phyloP scores from a whole-genome alignment of 2,329 filamentous ascomycete genomes.

The Bipolaris cookei region DNA sequence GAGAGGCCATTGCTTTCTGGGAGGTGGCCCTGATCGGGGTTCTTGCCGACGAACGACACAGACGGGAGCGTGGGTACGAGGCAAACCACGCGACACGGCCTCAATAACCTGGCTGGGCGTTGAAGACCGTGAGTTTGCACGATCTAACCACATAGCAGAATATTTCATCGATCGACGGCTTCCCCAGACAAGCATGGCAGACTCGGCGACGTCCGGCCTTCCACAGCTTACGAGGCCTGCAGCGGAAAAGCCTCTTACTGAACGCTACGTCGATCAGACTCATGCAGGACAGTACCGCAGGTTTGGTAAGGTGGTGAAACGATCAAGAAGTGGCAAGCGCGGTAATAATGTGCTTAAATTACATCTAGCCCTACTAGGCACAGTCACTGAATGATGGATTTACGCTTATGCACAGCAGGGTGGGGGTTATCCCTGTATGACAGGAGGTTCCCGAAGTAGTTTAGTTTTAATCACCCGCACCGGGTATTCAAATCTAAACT shows the following conservation, averaged over 20 bases:
- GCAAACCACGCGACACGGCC: too few relatives aligned
- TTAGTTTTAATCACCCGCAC: neutral
- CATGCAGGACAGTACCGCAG: neutral
- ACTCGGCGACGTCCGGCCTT: neutral
- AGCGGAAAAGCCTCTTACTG: conserved; percentile 3
- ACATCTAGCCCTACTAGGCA: neutral
- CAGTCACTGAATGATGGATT: neutral
- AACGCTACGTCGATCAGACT: conserved; percentile 1
- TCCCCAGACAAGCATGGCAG: neutral
- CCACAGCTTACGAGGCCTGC: conserved; percentile 1
- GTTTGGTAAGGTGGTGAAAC: neutral
- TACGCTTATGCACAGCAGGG: neutral
- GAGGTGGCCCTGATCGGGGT: too few relatives aligned
- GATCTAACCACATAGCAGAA: too few relatives aligned
- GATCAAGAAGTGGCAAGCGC: neutral
- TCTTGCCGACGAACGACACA: too few relatives aligned
- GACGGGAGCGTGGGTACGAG: too few relatives aligned
- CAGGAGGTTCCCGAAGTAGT: neutral
- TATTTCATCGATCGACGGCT: too few relatives aligned
- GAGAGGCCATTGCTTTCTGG: too few relatives aligned
- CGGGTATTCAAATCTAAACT: conserved; percentile 4
- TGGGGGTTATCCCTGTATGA: neutral
- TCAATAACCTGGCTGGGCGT: too few relatives aligned
- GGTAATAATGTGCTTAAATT: neutral
- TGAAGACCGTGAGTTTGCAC: too few relatives aligned